A percentile compares a stretch with the other conserved stretches of the same genome.
These are phyloP conservation scores for Aphanoascus verrucosus DNA, from an alignment of 2,329 filamentous ascomycete species.

Conservation along the genomic window DNA sequence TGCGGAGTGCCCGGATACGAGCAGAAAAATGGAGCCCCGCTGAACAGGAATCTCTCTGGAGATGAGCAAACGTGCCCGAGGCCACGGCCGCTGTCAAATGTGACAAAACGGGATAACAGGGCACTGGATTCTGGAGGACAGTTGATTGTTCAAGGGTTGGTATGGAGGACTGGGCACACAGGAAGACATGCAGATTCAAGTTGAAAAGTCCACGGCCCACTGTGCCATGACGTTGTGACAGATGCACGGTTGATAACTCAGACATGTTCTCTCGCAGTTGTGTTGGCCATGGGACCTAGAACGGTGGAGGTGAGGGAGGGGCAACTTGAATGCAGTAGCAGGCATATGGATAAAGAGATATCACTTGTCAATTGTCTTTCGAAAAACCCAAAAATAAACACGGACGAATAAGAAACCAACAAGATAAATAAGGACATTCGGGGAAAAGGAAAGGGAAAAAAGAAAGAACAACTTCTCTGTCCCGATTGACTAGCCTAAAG, in stretches of 20 bases:
- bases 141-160: background rate
- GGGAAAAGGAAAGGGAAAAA: background rate
- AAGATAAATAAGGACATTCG: background rate
- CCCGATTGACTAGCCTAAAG: background rate
- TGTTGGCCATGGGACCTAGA: background rate
- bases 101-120: background rate
- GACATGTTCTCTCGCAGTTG: background rate
- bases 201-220: background rate
- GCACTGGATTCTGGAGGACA: background rate
- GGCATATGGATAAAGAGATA: background rate
- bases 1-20: background rate
- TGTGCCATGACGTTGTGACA: background rate
- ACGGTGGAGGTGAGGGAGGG: background rate
- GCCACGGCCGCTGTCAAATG: background rate
- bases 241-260: background rate
- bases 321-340: background rate
- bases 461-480: background rate
- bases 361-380: conserved; percentile 3
- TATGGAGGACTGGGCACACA: background rate
- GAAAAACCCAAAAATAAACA: background rate
- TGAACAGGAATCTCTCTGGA: background rate
- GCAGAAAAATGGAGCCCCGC: background rate
- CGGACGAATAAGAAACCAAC: background rate
- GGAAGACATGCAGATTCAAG: background rate
- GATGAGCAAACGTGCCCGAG: background rate